Percentiles rank a stretch among this genome's conserved stretches.
phyloP scores from a whole-genome alignment of 2,329 filamentous ascomycete species.

The Pseudopyrenochaeta lycopersici region DNA sequence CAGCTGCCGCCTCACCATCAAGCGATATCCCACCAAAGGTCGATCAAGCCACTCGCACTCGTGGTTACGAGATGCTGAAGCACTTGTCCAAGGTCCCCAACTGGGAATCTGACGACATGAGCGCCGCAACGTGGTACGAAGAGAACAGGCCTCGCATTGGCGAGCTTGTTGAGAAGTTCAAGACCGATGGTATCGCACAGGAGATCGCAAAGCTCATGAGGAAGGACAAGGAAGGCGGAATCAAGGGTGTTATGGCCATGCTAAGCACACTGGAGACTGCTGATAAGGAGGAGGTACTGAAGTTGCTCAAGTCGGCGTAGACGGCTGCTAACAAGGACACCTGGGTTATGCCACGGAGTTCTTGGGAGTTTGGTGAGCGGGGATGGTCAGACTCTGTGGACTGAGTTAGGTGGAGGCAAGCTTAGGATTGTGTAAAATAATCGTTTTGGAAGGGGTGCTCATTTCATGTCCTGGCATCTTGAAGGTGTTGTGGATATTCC shows the following conservation, averaged over 20 bases:
- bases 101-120: slow-evolving; percentile 81
- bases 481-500: slow-evolving; percentile 8
- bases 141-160: slow-evolving; percentile 85
- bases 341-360: background rate
- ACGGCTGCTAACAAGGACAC: background rate
- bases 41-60: slow-evolving; percentile 62
- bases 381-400: background rate
- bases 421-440: background rate
- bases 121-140: slow-evolving; percentile 95
- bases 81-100: slow-evolving; percentile 83
- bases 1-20: slow-evolving; percentile 54
- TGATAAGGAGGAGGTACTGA: slow-evolving; percentile 86
- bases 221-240: slow-evolving; percentile 71
- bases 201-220: slow-evolving; percentile 75
- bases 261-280: slow-evolving; percentile 85
- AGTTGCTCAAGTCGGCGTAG: slow-evolving; percentile 57
- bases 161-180: slow-evolving; percentile 84
- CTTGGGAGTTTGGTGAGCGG: too few species aligned
- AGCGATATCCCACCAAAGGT: slow-evolving; percentile 46
- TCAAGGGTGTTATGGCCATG: slow-evolving; percentile 87
- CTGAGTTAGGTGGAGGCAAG: too few species aligned
- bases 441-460: slow-evolving; percentile 1
- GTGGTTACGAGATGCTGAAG: slow-evolving; percentile 77
- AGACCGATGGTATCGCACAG: slow-evolving; percentile 74
- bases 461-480: slow-evolving; percentile 13